Conservation (phyloP, 352 stramenopile genomes). For the Phytophthora niederhauseri region DNA sequence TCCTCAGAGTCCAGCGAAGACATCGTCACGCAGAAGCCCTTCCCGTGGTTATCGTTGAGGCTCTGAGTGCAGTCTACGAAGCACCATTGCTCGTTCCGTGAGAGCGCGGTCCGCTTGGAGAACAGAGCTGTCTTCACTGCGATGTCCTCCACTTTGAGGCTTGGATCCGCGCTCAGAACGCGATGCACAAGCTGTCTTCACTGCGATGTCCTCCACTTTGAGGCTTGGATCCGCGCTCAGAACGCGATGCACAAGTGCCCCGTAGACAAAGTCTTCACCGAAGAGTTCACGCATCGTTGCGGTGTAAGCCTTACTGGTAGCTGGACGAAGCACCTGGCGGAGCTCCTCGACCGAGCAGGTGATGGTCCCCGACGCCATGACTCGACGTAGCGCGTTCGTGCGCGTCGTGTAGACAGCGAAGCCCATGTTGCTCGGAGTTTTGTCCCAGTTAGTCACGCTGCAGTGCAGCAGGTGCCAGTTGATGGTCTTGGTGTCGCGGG, state of each 20-base stretch:
- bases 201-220: conserved; percentile 12
- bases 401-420: conserved; percentile 42
- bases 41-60: neutral
- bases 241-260: conserved; percentile 36
- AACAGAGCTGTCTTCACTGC: conserved; percentile 31
- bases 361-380: conserved; percentile 35
- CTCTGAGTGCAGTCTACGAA: conserved; percentile 20
- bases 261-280: conserved; percentile 41
- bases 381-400: conserved; percentile 20
- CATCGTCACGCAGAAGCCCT: conserved; percentile 17
- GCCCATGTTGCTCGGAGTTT: conserved; percentile 26
- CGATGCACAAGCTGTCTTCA: conserved; percentile 41
- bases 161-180: neutral
- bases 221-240: neutral
- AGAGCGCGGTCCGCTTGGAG: conserved; percentile 29
- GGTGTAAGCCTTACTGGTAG: conserved; percentile 25
- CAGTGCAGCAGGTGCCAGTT: conserved; percentile 42
- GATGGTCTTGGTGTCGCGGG: conserved; percentile 25
- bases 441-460: conserved; percentile 34
- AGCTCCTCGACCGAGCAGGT: conserved; percentile 41
- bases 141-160: conserved; percentile 9
- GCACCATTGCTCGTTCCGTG: conserved; percentile 32
- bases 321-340: conserved; percentile 33
- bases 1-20: conserved; percentile 32
- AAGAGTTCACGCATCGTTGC: conserved; percentile 44